phyloP scores from a whole-genome alignment of 176 grass and related monocot species.

The Guadua angustifolia region DNA sequence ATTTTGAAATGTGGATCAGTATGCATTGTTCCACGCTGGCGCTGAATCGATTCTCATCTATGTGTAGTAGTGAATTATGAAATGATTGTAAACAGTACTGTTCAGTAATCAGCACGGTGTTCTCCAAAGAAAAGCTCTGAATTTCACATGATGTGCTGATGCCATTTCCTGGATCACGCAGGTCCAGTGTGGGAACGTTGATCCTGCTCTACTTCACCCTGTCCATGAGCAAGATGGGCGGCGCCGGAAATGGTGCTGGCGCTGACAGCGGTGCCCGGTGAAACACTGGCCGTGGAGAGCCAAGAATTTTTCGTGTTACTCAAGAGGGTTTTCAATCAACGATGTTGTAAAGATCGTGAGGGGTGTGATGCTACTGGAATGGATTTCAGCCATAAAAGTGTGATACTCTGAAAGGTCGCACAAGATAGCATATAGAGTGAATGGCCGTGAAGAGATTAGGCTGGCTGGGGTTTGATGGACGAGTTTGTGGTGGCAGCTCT shows the following conservation, averaged over 20 bases:
- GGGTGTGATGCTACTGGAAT: conserved; percentile 4
- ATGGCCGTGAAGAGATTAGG: conserved; percentile 32
- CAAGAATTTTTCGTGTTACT: not conserved
- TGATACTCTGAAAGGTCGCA: conserved; percentile 2
- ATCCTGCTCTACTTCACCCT: conserved; percentile 89
- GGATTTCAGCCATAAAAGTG: not conserved
- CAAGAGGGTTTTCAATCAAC: not conserved
- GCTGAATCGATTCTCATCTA: not conserved
- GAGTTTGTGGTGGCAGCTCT: conserved; percentile 39
- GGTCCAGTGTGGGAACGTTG: conserved; percentile 83
- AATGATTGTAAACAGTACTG: not conserved
- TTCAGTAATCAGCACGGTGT: not conserved
- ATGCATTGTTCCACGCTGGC: not conserved
- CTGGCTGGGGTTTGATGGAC: not conserved
- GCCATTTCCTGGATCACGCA: conserved; percentile 32
- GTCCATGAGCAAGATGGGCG: conserved; percentile 61
- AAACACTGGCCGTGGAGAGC: not conserved
- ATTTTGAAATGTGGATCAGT: not conserved
- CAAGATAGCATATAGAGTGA: conserved; percentile 1
- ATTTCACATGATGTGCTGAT: not conserved
- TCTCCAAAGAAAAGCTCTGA: not conserved
- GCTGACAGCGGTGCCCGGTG: conserved; percentile 46
- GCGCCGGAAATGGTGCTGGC: conserved; percentile 3
- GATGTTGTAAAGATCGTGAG: conserved; percentile 14
- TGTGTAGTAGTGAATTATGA: not conserved